Evolutionary conservation across 768 basidiomycete genomes (phyloP), one percentile per base, ranked within the genome.

Genomic region (Mycena amicta): DNA sequence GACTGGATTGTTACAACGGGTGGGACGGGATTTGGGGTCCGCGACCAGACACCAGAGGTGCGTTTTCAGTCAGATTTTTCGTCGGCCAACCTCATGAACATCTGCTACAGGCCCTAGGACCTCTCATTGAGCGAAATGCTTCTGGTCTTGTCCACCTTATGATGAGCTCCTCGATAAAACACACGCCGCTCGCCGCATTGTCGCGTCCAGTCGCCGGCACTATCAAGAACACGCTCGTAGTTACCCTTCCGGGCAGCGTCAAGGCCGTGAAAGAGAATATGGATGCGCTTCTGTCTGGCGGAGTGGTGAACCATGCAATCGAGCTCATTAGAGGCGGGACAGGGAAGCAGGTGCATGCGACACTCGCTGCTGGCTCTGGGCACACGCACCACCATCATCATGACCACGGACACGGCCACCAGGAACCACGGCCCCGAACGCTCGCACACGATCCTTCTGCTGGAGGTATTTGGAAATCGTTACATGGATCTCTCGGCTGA

Each of bases 21-120:
- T 18, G 93, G 93, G 4, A 96, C 93, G 0, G 93, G 93, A 5
- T 93, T 94, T 66, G 90, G 92, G 1, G 76, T 82, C 28, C 76
- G 89, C 62, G 93, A 96, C 72, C 74, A 78, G 43, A 96, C 93
- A 3, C 93, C 93, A 37, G 92, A 96, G 81, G 93, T 90, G 46
- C 50, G 65, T 53, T 23, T 55, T 30, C 30, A 18, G 30, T 26
- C 52, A 4, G 5, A n/a, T 45, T 25, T 40, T 40, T 23, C 13
- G 55, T 46, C 45, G 28, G 28, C 52, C 43, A 15, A 16, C 29
- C 27, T 8, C n/a, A n/a, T n/a, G n/a, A n/a, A n/a, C n/a, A n/a
- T n/a, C n/a, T n/a, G n/a, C 23, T 52, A n/a, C 40, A 89, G 87
- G 84, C 88, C 0, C 80, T 89, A 53, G 69, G 74, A 22, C 80